A percentile compares a stretch with the other conserved stretches of the same genome.
These are phyloP conservation scores for Macrolepiota dolichaula DNA, from an alignment of 768 basidiomycete species.

Conservation along the genomic window DNA sequence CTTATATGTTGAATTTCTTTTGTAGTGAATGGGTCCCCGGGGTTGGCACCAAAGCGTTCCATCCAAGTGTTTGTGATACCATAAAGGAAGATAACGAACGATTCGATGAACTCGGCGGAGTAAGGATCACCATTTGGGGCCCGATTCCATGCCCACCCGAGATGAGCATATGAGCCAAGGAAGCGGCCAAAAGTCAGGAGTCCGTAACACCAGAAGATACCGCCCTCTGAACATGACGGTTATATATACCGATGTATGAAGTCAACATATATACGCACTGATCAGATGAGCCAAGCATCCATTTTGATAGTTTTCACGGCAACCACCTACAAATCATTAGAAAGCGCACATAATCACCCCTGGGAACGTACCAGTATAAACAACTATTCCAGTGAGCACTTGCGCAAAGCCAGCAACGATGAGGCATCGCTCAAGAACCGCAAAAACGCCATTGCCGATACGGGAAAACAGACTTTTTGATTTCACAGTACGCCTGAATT, in stretches of 20 bases:
- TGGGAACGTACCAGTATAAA: conserved; percentile 62
- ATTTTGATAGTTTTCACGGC: conserved; percentile 74
- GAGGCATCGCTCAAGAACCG: conserved; percentile 56
- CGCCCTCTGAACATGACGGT: conserved; percentile 59
- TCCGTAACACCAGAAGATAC: conserved; percentile 92
- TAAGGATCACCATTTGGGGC: conserved; percentile 46
- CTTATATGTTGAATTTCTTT: conserved; percentile 93
- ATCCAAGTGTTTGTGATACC: conserved; percentile 94
- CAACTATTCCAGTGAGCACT: conserved; percentile 65
- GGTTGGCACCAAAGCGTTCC: conserved; percentile 85
- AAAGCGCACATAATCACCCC: neutral
- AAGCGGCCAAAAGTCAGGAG: conserved; percentile 90
- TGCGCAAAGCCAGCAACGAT: conserved; percentile 71
- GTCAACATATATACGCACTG: conserved; percentile 47
- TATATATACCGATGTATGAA: neutral
- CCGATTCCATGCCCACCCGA: conserved; percentile 96
- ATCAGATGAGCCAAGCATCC: conserved; percentile 89
- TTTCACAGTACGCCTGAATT: conserved; percentile 11
- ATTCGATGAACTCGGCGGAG: conserved; percentile 78
- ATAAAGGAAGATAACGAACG: conserved; percentile 79
- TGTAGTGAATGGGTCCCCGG: conserved; percentile 83
- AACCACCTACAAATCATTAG: conserved; percentile 50
- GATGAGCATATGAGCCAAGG: conserved; percentile 79
- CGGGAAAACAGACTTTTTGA: conserved; percentile 28
- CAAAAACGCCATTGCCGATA: conserved; percentile 47